Percentiles rank a stretch among this genome's conserved stretches.
Evolutionary conservation across 83 land plant genomes (phyloP).

Genomic region (Diphasiastrum complanatum): DNA sequence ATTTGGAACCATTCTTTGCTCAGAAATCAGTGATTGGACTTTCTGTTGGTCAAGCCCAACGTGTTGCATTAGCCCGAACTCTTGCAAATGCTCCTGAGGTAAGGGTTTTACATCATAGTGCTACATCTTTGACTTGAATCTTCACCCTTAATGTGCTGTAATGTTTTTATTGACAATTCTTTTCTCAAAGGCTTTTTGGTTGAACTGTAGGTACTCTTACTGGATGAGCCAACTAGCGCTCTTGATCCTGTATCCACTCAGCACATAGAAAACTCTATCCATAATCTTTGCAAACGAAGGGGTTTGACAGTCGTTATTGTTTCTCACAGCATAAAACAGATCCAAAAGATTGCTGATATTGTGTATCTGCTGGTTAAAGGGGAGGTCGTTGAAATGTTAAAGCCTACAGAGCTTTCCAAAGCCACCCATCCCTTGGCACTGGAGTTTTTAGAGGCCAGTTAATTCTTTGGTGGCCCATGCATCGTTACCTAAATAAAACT

Average conservation of each 20-base stretch:
- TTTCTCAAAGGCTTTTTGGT: background rate
- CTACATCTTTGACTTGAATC: no score
- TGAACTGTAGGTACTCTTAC: slow-evolving; percentile 48
- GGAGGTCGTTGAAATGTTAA: slow-evolving; percentile 64
- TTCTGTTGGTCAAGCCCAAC: slow-evolving; percentile 89
- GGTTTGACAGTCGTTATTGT: slow-evolving; percentile 73
- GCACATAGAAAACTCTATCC: slow-evolving; percentile 70
- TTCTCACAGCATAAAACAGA: slow-evolving; percentile 88
- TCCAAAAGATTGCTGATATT: slow-evolving; percentile 67
- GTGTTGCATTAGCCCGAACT: slow-evolving; percentile 88
- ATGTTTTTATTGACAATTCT: background rate
- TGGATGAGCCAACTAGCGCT: slow-evolving; percentile 95
- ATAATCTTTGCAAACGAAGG: slow-evolving; percentile 45
- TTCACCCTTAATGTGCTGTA: background rate
- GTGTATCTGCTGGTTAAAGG: slow-evolving; percentile 75
- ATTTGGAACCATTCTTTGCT: slow-evolving; percentile 60
- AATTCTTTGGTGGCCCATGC: no score
- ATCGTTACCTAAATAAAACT: no score
- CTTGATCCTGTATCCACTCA: slow-evolving; percentile 87
- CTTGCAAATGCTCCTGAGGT: slow-evolving; percentile 91
- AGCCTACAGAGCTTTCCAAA: slow-evolving; percentile 45
- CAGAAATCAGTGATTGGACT: slow-evolving; percentile 37
- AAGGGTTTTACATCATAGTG: slow-evolving; percentile 2
- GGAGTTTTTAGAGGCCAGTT: slow-evolving; percentile 22
- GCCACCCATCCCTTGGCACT: slow-evolving; percentile 60